Evolutionary conservation across 2,329 filamentous ascomycete genomes (phyloP).

Genomic region (Phialocephala sp.): DNA sequence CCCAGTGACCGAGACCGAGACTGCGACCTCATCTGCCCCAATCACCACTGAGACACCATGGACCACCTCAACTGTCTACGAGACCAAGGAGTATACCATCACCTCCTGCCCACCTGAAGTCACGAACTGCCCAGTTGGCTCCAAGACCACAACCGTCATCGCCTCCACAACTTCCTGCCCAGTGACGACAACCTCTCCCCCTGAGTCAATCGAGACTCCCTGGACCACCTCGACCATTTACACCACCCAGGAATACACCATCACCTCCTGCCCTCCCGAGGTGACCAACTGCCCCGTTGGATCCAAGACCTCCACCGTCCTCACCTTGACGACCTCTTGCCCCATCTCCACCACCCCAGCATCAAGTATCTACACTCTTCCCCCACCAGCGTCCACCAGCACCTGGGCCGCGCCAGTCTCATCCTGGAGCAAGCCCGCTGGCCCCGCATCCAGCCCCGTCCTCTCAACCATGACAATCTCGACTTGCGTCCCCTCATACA

Average conservation of each 20-base stretch:
- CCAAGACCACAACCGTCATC: slow-evolving; percentile 42
- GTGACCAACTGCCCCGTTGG: slow-evolving; percentile 22
- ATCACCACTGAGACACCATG: slow-evolving; percentile 2
- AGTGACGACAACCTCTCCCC: slow-evolving; percentile 31
- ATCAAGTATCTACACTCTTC: too few relatives aligned
- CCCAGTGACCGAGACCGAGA: slow-evolving; percentile 33
- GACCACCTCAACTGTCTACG: slow-evolving; percentile 11
- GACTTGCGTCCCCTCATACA: slow-evolving; percentile 21
- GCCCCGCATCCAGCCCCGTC: neutral
- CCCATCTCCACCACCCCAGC: slow-evolving; percentile 4
- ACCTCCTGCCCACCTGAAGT: slow-evolving; percentile 37
- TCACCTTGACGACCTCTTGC: slow-evolving; percentile 23
- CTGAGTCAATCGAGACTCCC: slow-evolving; percentile 1
- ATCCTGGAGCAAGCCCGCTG: neutral
- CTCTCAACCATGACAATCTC: slow-evolving; percentile 17
- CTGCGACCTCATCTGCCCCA: slow-evolving; percentile 25
- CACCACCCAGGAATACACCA: slow-evolving; percentile 27
- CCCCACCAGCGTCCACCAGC: neutral
- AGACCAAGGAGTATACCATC: slow-evolving; percentile 23
- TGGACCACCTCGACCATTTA: slow-evolving; percentile 37
- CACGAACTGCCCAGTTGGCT: slow-evolving; percentile 39
- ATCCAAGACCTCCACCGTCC: slow-evolving; percentile 24
- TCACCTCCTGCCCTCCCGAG: slow-evolving; percentile 22
- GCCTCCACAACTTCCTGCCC: slow-evolving; percentile 45
- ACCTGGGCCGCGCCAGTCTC: slow-evolving; percentile 10